Percentiles rank a stretch among this genome's conserved stretches.
Evolutionary conservation across 2,329 filamentous ascomycete genomes (phyloP).

Genomic region (Periconia digitata): DNA sequence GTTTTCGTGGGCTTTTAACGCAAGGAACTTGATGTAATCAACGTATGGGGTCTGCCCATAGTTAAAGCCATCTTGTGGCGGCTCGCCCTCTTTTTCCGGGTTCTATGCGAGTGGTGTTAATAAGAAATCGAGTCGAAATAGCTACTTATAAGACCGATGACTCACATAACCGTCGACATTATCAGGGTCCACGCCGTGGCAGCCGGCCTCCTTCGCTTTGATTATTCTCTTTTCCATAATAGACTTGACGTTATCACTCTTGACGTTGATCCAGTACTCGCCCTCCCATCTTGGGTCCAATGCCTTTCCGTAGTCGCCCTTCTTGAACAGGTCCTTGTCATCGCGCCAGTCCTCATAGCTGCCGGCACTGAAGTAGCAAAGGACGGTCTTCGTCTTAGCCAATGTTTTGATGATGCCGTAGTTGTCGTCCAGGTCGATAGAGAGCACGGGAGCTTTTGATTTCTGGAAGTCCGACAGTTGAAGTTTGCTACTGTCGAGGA

Average conservation of each 20-base stretch:
- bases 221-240: slow-evolving; percentile 65
- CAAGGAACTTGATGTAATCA: slow-evolving; percentile 62
- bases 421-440: slow-evolving; percentile 61
- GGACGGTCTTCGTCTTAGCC: slow-evolving; percentile 57
- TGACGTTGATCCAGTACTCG: slow-evolving; percentile 67
- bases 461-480: slow-evolving; percentile 50
- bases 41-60: slow-evolving; percentile 60
- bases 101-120: slow-evolving; percentile 8
- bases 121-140: neutral
- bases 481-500: slow-evolving; percentile 12
- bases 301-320: slow-evolving; percentile 48
- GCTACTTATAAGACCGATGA: slow-evolving; percentile 5
- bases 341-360: slow-evolving; percentile 64
- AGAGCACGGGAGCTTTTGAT: slow-evolving; percentile 47
- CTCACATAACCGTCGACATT: slow-evolving; percentile 66
- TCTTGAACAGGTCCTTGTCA: slow-evolving; percentile 44
- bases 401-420: slow-evolving; percentile 49
- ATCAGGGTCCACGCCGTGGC: slow-evolving; percentile 69
- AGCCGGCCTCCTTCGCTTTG: slow-evolving; percentile 61
- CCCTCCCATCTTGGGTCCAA: slow-evolving; percentile 64
- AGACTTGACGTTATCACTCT: slow-evolving; percentile 56
- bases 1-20: slow-evolving; percentile 53
- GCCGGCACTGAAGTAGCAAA: slow-evolving; percentile 75
- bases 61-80: slow-evolving; percentile 62
- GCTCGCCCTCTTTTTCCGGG: no score